Evolutionary conservation across 73 alveolate species (phyloP).

Genomic region (Urostyla sp.): DNA sequence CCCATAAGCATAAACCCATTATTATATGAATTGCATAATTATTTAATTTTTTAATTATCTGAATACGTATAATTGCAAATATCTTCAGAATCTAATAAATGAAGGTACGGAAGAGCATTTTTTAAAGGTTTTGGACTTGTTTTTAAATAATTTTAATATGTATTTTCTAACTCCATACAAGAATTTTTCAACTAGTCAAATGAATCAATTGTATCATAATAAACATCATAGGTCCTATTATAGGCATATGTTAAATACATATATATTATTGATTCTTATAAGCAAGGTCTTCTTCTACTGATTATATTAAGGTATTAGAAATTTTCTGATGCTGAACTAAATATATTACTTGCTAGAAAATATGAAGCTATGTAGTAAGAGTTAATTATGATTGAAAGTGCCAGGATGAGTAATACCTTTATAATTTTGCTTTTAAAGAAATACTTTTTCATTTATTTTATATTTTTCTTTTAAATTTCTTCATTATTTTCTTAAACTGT

Average conservation of each 20-base stretch:
- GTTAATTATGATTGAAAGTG: not conserved
- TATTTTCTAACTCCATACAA: not conserved
- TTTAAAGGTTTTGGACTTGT: not conserved
- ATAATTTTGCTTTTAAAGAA: not conserved
- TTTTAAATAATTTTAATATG: not conserved
- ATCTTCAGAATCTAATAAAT: not conserved
- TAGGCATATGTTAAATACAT: slow-evolving; percentile 8
- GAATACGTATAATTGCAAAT: not conserved
- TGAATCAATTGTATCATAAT: not conserved
- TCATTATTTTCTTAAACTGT: too few species aligned
- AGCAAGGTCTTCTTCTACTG: slow-evolving; percentile 9
- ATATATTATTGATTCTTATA: not conserved
- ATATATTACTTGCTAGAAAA: not conserved
- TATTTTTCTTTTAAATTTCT: too few species aligned
- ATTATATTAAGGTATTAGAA: not conserved
- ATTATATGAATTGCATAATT: not conserved
- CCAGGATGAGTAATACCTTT: not conserved
- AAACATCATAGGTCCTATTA: not conserved
- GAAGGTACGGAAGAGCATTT: not conserved
- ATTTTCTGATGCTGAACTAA: not conserved
- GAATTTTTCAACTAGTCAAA: not conserved
- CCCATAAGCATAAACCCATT: slow-evolving; percentile 1
- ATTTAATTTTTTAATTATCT: not conserved
- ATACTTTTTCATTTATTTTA: not conserved
- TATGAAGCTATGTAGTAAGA: not conserved